Base-by-base conservation (phyloP, 352 stramenopile species). In the Phytophthora citrophthora region DNA sequence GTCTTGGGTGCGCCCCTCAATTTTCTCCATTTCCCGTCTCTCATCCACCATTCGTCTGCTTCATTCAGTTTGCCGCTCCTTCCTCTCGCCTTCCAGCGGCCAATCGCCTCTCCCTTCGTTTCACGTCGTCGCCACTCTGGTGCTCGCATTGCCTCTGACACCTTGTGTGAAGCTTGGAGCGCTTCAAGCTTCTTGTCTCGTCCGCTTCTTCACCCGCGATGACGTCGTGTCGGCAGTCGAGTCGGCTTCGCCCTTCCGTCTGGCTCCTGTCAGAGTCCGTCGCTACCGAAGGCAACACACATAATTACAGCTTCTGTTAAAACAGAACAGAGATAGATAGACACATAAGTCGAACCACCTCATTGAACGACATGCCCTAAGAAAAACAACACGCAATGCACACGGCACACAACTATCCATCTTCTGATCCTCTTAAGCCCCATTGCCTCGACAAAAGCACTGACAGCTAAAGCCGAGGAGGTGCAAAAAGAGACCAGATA, bases 261-360 rank as follows among this genome's bases (percentile, higher is more conserved):
- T 73, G 41, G 76, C 62, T 65, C 81, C 77, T 65, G 80, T 79
- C 62, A 83, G 51, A 74, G 77, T 87, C 74, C 86, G 86, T 89
- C 83, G 86, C 86, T 94, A 89, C 70, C 70, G 70, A 72, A 78
- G 74, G 80, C 68, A 76, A 94, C 81, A 91, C 71, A 91, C 85
- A 94, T 83, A 91, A 91, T 94, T 94, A 94, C 83, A 94, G 81
- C 85, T 92, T 92, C 86, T 94, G 86, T 94, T 94, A 94, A 92
- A 88, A 88, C 75, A 94, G 74, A 93, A 89, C 75, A 90, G 56
- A 89, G 63, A 83, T 79, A 71, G 73, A 94, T 89, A 91, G 56
- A 86, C 70, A 72, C 72, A 94, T 92, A 91, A 92, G 83, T 94
- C 82, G 82, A 90, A 85, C 81, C 83, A 83, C 77, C 68, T 76